Base-by-base conservation (phyloP, 306 rosid genomes). In the Benincasa hispida region DNA sequence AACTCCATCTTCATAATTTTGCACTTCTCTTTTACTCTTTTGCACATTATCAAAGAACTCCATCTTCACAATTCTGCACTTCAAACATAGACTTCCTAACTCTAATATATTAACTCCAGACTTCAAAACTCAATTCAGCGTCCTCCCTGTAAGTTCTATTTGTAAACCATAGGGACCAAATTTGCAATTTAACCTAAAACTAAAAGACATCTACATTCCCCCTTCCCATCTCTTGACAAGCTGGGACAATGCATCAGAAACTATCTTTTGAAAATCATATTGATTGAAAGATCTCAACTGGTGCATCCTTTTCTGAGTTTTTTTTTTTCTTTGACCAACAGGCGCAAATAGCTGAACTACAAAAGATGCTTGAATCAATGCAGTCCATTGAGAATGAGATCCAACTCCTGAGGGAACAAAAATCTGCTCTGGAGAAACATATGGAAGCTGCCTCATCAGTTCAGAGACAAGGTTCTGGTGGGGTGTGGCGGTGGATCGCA, bases 321-420 rank as follows among this genome's bases (percentile, higher is more conserved):
- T 19, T 30, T 50, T 7, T 48, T 72, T 5, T 21, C 19, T 32
- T 61, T 82, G 69, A 70, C 79, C 78, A 81, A 21, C 88, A 92
- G 97, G 98, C 99, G 22, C 96, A 95, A 87, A 95, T 95, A 75
- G 65, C 84, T 30, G 99, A 95, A 78, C 79, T 92, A 45, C 96
- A 89, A 48, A 89, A 89, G 84, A 75, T 82, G 79, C 86, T 92
- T 77, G 97, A 92, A 79, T 88, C 92, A 7, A 77, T 87, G 87
- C 97, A 87, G 75, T 82, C 97, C 69, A 88, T 95, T 72, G 92
- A 95, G 84, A 80, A 90, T 67, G 87, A 92, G 84, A 92, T 95
- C 22, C 90, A 87, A 80, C 89, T 82, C 60, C 98, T 92, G 80
- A 89, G 98, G 56, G 84, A 84, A 76, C 87, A 92, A 83, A 95